Evolutionary conservation across 805 yeast genomes (phyloP).

Genomic region (Candida qinlingensis): DNA sequence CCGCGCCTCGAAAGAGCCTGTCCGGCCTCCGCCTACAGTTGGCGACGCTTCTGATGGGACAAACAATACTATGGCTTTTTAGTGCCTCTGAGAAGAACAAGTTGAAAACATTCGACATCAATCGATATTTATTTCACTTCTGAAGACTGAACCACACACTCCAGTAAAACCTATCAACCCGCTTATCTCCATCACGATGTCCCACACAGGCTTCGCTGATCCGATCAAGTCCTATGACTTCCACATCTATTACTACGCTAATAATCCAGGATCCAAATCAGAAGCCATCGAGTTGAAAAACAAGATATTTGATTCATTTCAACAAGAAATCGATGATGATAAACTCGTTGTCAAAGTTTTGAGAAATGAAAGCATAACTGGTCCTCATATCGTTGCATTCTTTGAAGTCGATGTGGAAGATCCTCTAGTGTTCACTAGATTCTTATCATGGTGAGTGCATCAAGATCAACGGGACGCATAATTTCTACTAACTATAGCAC

Average conservation of each 20-base stretch:
- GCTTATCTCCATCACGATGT: not conserved
- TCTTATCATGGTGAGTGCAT: conserved; percentile 35
- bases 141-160: too few relatives aligned
- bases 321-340: conserved; percentile 30
- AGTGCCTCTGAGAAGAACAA: not conserved
- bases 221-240: conserved; percentile 39
- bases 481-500: not conserved
- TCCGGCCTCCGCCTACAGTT: not conserved
- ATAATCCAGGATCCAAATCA: conserved; percentile 26
- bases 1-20: not conserved
- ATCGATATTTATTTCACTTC: not conserved
- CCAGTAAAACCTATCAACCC: too few relatives aligned
- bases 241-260: conserved; percentile 44
- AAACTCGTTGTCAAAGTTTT: conserved; percentile 9
- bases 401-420: conserved; percentile 45
- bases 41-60: not conserved
- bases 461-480: not conserved
- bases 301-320: conserved; percentile 34
- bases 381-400: conserved; percentile 48
- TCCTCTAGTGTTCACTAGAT: conserved; percentile 34
- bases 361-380: conserved; percentile 6
- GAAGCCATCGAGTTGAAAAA: conserved; percentile 36
- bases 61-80: not conserved
- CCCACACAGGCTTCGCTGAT: conserved; percentile 3
- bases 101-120: too few relatives aligned